These are phyloP conservation scores for Aureobasidium uvarum DNA, from an alignment of 2,329 filamentous ascomycete species.

Conservation along the genomic window DNA sequence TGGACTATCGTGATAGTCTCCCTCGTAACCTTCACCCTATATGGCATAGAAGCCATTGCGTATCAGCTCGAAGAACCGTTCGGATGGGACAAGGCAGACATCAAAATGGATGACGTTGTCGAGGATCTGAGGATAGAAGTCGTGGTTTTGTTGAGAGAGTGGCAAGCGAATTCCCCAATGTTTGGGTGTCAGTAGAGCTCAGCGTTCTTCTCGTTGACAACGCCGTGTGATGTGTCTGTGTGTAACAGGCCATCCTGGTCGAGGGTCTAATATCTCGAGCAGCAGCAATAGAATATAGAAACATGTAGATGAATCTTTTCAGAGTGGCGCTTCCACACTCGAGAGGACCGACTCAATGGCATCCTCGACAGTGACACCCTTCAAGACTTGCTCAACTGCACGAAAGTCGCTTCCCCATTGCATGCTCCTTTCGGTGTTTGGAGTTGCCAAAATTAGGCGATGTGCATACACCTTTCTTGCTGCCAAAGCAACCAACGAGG, in stretches of 20 bases:
- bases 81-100: slow-evolving; percentile 64
- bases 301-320: slow-evolving; percentile 24
- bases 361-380: slow-evolving; percentile 55
- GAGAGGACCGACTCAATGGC: slow-evolving; percentile 60
- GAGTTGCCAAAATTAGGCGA: slow-evolving; percentile 67
- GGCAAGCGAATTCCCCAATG: slow-evolving; percentile 26
- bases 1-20: slow-evolving; percentile 60
- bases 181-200: slow-evolving; percentile 1
- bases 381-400: slow-evolving; percentile 66
- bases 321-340: slow-evolving; percentile 56
- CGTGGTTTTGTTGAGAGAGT: slow-evolving; percentile 28
- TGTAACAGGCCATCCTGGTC: not conserved
- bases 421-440: slow-evolving; percentile 77
- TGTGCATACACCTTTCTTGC: slow-evolving; percentile 86
- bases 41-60: slow-evolving; percentile 63
- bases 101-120: slow-evolving; percentile 65
- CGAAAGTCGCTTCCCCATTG: slow-evolving; percentile 84
- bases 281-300: not conserved
- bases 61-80: slow-evolving; percentile 65
- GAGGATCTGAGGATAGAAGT: slow-evolving; percentile 52
- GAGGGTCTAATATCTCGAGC: not conserved
- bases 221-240: not conserved
- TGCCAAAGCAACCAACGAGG: slow-evolving; percentile 78
- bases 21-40: slow-evolving; percentile 62
- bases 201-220: not conserved